A percentile compares a stretch with the other conserved stretches of the same genome.
Conservation (phyloP, 805 yeast genomes). For the Zygoascus ofunaensis region DNA sequence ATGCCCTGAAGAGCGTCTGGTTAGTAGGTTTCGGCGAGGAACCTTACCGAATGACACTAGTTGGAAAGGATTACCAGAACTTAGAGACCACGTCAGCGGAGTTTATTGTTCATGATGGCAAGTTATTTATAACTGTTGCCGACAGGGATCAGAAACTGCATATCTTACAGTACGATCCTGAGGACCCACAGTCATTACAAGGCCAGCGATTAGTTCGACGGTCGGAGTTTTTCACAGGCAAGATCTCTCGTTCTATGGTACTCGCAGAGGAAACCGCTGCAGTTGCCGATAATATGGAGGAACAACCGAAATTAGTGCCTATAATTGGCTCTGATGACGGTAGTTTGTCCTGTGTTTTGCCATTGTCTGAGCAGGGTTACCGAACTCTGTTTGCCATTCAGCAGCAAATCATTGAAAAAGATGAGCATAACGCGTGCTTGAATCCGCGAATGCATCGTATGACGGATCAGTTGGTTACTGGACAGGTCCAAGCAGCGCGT, state of each 20-base stretch:
- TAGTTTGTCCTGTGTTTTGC: constrained; percentile 60
- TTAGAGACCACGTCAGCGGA: constrained; percentile 66
- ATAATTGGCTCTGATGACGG: constrained; percentile 78
- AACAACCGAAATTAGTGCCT: constrained; percentile 33
- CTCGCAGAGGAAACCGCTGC: constrained; percentile 12
- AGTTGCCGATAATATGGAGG: neutral
- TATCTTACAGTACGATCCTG: constrained; percentile 81
- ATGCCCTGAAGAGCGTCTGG: constrained; percentile 65
- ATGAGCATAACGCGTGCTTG: constrained; percentile 63
- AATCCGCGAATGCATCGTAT: constrained; percentile 46
- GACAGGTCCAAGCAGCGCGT: constrained; percentile 2
- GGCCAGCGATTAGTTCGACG: constrained; percentile 69
- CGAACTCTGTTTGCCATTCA: constrained; percentile 77
- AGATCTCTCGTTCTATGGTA: constrained; percentile 28
- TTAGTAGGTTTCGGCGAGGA: constrained; percentile 89
- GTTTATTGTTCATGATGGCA: constrained; percentile 62
- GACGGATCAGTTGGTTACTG: constrained; percentile 7
- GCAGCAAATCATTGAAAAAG: constrained; percentile 77
- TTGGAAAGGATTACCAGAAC: constrained; percentile 64
- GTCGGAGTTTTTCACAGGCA: constrained; percentile 62
- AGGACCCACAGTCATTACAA: constrained; percentile 70
- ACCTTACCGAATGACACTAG: constrained; percentile 73
- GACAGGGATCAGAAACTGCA: constrained; percentile 63
- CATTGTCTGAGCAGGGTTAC: constrained; percentile 66
- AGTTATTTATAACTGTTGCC: constrained; percentile 54